Evolutionary conservation across 129 eudicot genomes (phyloP), one percentile per base, ranked within the genome.

Genomic region (Gnaphalium uliginosum): DNA sequence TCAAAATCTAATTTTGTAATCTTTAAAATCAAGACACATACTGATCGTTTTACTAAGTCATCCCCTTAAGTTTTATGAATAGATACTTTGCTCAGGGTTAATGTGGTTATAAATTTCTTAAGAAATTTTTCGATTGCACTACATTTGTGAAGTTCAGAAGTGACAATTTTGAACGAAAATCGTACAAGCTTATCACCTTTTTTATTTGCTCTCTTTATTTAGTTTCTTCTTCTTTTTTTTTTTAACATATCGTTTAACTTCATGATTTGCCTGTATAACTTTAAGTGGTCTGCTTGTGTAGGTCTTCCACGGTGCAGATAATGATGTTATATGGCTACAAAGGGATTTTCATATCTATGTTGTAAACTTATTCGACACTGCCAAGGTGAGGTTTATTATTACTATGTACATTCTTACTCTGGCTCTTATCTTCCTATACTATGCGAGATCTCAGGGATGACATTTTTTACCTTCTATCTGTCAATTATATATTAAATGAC

Each of bases 281-380:
- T 46, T 54, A 1, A 25, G 1, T 29, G 10, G 29, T 64, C 75
- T 73, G 66, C 59, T 85, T 74, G 15, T 84, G 39, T 77, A 93
- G 98, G 98, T 94, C 23, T 90, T 94, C 78, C 98, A 94, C 75
- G 98, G 98, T 27, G 91, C 98, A 68, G 97, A 94, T 82, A 94
- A 90, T 80, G 98, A 94, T 85, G 88, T 94, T 68, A 86, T 88
- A 64, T 94, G 98, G 98, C 90, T 94, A 75, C 97, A 94, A 83
- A 84, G 97, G 72, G 98, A 94, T 81, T 94, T 90, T 75, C 98
- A 90, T 75, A 88, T 94, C 17, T 94, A 90, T 75, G 91, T 88
- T 51, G 97, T 90, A 39, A 94, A 90, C 76, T 72, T 94, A 75
- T 90, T 94, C 69, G 98, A 94, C 83, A 94, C 98, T 57, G 97